Evolutionary conservation across 176 grass and related monocot species (phyloP).

Genomic region (Coix lacrymajobi): DNA sequence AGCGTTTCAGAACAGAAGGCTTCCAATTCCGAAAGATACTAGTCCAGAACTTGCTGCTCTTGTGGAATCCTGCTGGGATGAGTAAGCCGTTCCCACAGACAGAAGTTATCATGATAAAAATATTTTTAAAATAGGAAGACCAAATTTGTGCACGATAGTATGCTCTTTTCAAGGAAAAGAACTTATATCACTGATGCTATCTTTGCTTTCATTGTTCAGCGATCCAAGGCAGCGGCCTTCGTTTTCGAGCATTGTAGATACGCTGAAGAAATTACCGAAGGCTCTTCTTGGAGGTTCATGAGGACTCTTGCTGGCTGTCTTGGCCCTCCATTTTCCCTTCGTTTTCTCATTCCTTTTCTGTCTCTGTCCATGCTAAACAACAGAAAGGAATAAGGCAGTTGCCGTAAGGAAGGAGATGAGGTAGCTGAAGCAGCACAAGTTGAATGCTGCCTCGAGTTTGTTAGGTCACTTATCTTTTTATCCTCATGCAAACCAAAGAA

Average conservation of each 20-base stretch:
- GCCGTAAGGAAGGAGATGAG: not conserved
- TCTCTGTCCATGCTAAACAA: not conserved
- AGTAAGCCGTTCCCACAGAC: constrained; percentile 43
- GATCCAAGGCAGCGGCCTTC: constrained; percentile 78
- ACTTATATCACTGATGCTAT: not conserved
- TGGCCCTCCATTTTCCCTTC: not conserved
- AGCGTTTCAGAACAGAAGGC: constrained; percentile 88
- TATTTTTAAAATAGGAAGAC: too few species aligned
- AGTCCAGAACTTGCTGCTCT: constrained; percentile 56
- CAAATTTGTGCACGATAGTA: not conserved
- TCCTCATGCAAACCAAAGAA: not conserved
- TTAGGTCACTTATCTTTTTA: not conserved
- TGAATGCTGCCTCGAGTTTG: constrained; percentile 7
- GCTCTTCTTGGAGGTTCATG: constrained; percentile 46
- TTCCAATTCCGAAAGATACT: constrained; percentile 60
- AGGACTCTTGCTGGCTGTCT: not conserved
- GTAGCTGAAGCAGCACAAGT: constrained; percentile 20
- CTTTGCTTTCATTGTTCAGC: constrained; percentile 35
- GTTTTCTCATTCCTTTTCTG: not conserved
- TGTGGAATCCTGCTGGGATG: constrained; percentile 87
- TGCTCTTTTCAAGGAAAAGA: not conserved
- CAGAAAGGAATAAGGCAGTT: not conserved
- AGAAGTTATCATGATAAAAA: not conserved
- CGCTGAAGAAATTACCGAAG: constrained; percentile 71
- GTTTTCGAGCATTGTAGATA: constrained; percentile 84